These are phyloP conservation scores for Solanum raphanifolium DNA, from an alignment of 257 asterid genomes.

Conservation along the genomic window DNA sequence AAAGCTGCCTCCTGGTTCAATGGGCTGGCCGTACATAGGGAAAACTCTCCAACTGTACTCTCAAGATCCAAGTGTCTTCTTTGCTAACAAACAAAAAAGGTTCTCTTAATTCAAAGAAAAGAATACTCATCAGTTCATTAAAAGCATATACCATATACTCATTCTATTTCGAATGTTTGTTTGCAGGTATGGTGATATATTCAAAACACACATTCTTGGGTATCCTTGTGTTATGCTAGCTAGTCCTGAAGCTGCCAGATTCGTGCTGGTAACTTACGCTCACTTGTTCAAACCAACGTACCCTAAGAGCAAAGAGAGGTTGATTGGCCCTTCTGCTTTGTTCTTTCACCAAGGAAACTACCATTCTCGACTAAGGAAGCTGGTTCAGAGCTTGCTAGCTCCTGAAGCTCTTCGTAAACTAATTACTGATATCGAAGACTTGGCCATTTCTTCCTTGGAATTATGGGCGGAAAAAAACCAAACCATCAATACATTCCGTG, in stretches of 20 bases:
- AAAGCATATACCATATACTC: not conserved
- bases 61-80: slow-evolving; percentile 58
- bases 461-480: slow-evolving; percentile 29
- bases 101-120: not conserved
- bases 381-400: slow-evolving; percentile 43
- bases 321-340: slow-evolving; percentile 68
- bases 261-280: slow-evolving; percentile 56
- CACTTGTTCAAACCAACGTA: slow-evolving; percentile 66
- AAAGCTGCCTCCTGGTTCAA: slow-evolving; percentile 65
- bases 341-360: slow-evolving; percentile 71
- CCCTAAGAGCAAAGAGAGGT: slow-evolving; percentile 78
- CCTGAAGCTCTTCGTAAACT: slow-evolving; percentile 38
- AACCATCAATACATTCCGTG: slow-evolving; percentile 41
- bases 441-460: slow-evolving; percentile 30
- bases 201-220: slow-evolving; percentile 70
- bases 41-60: slow-evolving; percentile 70
- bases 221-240: slow-evolving; percentile 80
- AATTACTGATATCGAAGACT: slow-evolving; percentile 35
- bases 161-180: not conserved
- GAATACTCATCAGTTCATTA: not conserved
- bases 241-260: slow-evolving; percentile 64
- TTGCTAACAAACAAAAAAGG: slow-evolving; percentile 48
- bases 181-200: slow-evolving; percentile 62
- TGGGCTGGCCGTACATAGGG: slow-evolving; percentile 76
- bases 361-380: slow-evolving; percentile 41